These are phyloP conservation scores for Eimeria acervulina DNA, from an alignment of 169 alveolate genomes.

Conservation along the genomic window DNA sequence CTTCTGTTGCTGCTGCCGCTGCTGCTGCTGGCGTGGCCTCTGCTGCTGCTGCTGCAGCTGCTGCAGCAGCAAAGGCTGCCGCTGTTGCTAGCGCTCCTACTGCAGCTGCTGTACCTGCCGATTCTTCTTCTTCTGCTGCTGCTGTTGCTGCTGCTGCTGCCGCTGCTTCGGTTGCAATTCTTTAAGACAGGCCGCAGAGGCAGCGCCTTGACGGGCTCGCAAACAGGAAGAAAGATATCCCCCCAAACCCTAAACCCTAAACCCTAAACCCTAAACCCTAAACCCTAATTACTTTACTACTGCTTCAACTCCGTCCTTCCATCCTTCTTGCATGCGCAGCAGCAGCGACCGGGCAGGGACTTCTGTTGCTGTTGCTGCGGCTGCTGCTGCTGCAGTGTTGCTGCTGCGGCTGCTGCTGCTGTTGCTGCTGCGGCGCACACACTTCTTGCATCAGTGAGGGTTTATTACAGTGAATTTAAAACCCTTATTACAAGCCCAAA, in stretches of 20 bases:
- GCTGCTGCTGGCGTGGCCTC: not conserved
- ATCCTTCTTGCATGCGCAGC: constrained; percentile 3
- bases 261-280: not conserved
- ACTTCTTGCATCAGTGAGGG: not conserved
- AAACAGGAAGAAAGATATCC: not conserved
- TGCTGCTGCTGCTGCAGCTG: not conserved
- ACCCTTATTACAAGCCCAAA: not conserved
- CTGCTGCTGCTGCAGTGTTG: not conserved
- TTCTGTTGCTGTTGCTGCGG: not conserved
- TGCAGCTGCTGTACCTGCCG: not conserved
- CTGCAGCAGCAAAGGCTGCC: not conserved
- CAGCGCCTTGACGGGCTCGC: not conserved
- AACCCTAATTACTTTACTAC: not conserved
- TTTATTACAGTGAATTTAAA: not conserved
- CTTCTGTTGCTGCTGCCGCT: not conserved
- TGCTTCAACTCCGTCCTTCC: not conserved
- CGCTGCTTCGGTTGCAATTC: not conserved
- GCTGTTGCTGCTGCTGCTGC: not conserved
- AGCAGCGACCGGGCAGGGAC: not conserved
- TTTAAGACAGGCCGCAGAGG: not conserved
- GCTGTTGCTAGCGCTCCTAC: not conserved
- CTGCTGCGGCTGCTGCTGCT: not conserved
- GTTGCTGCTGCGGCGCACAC: not conserved
- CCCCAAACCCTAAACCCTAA: not conserved
- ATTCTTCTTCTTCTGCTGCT: not conserved